These are phyloP conservation scores for Endocalyx cinctus DNA, from an alignment of 2,329 filamentous ascomycete species.

Conservation along the genomic window DNA sequence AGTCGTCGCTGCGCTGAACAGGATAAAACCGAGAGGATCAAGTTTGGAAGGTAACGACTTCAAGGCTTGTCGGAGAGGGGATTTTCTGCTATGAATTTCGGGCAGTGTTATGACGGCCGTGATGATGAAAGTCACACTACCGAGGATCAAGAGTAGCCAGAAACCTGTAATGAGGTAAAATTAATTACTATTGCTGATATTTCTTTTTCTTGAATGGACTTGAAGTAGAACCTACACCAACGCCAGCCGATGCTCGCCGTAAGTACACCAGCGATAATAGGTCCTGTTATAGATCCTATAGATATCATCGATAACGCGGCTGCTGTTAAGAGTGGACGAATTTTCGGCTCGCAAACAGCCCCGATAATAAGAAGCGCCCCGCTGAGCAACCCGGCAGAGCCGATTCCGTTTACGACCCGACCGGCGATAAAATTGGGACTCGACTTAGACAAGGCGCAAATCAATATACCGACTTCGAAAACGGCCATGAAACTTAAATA, in stretches of 20 bases:
- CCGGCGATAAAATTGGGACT: slow-evolving; percentile 23
- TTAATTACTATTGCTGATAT: too few species aligned
- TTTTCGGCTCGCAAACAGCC: slow-evolving; percentile 10
- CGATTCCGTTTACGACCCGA: slow-evolving; percentile 23
- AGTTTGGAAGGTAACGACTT: too few species aligned
- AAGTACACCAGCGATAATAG: slow-evolving; percentile 12
- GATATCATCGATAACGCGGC: slow-evolving; percentile 7
- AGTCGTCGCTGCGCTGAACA: slow-evolving; percentile 7
- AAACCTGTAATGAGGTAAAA: too few species aligned
- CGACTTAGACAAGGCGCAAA: slow-evolving; percentile 14
- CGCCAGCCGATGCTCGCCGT: slow-evolving; percentile 13
- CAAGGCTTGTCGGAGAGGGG: too few species aligned
- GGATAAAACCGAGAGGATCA: slow-evolving; percentile 3
- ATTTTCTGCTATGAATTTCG: too few species aligned
- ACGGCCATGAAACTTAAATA: slow-evolving; percentile 10
- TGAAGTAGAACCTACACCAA: too few species aligned
- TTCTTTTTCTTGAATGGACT: too few species aligned
- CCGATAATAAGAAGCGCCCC: slow-evolving; percentile 21
- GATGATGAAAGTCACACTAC: too few species aligned
- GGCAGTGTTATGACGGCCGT: too few species aligned
- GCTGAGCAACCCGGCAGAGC: slow-evolving; percentile 23
- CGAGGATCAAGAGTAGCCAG: too few species aligned
- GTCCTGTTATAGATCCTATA: slow-evolving; percentile 11
- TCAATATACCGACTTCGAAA: slow-evolving; percentile 11
- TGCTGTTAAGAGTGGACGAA: slow-evolving; percentile 11